These are phyloP conservation scores for Phaeosphaeriaceae sp. DNA, from an alignment of 2,329 filamentous ascomycete genomes.

Conservation along the genomic window DNA sequence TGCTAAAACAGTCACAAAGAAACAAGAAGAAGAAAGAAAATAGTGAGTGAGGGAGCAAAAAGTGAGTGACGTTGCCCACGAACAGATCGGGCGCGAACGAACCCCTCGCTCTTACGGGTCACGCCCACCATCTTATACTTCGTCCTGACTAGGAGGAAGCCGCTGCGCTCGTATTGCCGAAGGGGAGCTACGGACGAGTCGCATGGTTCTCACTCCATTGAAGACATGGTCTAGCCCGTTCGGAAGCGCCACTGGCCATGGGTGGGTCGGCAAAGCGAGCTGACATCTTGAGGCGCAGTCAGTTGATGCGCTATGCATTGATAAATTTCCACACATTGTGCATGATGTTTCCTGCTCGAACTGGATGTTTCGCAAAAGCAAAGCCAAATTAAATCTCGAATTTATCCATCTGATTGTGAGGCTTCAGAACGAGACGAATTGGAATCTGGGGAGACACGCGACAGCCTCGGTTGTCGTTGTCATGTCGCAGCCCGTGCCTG, in stretches of 20 bases:
- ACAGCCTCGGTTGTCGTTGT: background rate
- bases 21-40: background rate
- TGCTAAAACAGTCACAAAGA: background rate
- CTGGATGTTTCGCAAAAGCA: background rate
- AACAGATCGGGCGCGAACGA: background rate
- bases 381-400: background rate
- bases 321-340: background rate
- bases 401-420: no score
- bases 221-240: slow-evolving; percentile 1
- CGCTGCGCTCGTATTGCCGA: background rate
- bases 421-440: background rate
- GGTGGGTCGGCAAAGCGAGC: background rate
- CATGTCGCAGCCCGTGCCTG: slow-evolving; percentile 2
- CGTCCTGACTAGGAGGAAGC: background rate
- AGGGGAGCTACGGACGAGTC: slow-evolving; percentile 2
- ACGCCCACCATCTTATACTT: slow-evolving; percentile 3
- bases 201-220: background rate
- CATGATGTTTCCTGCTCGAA: background rate
- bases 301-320: background rate
- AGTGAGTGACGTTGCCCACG: slow-evolving; percentile 4
- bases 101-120: background rate
- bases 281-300: background rate
- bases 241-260: slow-evolving; percentile 5
- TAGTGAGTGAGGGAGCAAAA: background rate
- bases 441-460: background rate